Evolutionary conservation across 495 filamentous ascomycete genomes (phyloP).

Genomic region (Sabuloglossum arenarium): DNA sequence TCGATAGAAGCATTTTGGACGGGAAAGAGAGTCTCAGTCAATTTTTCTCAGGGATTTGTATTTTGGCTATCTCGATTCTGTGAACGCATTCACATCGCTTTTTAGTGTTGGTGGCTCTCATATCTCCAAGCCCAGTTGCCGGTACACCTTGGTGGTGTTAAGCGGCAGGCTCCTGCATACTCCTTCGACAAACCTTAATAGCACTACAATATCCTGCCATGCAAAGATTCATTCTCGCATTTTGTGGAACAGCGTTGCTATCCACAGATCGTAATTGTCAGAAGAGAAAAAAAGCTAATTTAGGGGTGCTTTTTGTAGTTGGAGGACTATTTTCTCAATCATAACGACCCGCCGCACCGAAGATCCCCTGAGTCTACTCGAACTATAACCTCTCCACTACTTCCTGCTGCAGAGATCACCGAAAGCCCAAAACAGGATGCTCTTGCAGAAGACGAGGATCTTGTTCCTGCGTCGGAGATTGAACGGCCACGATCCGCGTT

Average conservation of each 20-base stretch:
- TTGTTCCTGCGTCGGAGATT: constrained; percentile 27
- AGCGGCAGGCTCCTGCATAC: too few species aligned
- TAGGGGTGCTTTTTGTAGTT: neutral
- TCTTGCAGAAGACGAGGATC: constrained; percentile 11
- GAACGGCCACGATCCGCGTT: constrained; percentile 72
- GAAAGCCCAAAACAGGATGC: neutral
- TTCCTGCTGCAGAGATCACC: neutral
- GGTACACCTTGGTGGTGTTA: too few species aligned
- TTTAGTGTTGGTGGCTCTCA: too few species aligned
- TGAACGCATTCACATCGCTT: neutral
- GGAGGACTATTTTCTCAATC: constrained; percentile 11
- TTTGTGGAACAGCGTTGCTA: too few species aligned
- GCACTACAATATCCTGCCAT: too few species aligned
- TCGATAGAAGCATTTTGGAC: neutral
- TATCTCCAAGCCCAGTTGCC: too few species aligned
- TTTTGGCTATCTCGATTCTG: neutral
- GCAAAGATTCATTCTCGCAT: too few species aligned
- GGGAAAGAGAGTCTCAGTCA: neutral
- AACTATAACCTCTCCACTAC: neutral
- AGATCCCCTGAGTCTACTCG: neutral
- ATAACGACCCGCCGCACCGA: neutral
- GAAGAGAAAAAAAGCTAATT: neutral
- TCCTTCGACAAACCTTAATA: too few species aligned
- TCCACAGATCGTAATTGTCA: too few species aligned
- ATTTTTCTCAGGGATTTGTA: neutral